These are phyloP conservation scores for Yarrowia divulgata DNA, from an alignment of 805 yeast species.

Conservation along the genomic window DNA sequence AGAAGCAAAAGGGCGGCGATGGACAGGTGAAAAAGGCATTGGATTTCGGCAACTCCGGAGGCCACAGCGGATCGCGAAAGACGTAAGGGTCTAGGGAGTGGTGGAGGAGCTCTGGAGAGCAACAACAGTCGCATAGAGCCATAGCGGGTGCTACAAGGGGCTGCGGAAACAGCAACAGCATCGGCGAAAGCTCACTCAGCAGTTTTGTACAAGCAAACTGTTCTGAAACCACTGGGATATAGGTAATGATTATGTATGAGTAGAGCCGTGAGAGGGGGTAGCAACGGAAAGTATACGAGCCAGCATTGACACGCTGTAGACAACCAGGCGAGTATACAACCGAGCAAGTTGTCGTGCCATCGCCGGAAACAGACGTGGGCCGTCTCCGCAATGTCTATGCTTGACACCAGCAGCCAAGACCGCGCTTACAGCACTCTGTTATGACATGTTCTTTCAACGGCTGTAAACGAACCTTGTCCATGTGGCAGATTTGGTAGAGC, in stretches of 20 bases:
- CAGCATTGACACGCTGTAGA: too few relatives aligned
- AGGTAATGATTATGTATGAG: slow-evolving; percentile 35
- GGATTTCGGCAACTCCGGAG: slow-evolving; percentile 34
- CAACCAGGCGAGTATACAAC: too few relatives aligned
- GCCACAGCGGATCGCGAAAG: slow-evolving; percentile 39
- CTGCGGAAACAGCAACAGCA: neutral
- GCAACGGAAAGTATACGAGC: too few relatives aligned
- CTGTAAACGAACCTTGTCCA: slow-evolving; percentile 14
- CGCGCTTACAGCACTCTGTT: slow-evolving; percentile 24
- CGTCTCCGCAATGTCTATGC: slow-evolving; percentile 9
- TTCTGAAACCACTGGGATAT: slow-evolving; percentile 17
- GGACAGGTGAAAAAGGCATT: slow-evolving; percentile 11
- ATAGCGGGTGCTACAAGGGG: neutral
- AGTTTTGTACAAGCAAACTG: slow-evolving; percentile 13
- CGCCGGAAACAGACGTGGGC: neutral
- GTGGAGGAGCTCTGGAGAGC: slow-evolving; percentile 23
- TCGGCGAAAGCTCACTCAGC: slow-evolving; percentile 15
- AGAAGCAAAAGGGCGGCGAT: slow-evolving; percentile 44
- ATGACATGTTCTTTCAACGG: slow-evolving; percentile 34
- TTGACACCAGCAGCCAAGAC: slow-evolving; percentile 19
- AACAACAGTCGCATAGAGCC: slow-evolving; percentile 23
- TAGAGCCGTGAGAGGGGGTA: neutral
- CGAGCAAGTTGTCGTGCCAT: too few relatives aligned
- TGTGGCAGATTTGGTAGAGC: neutral
- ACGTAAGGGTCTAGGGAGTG: slow-evolving; percentile 19